Conservation (phyloP, 805 yeast genomes). For the Teunomyces atbi region DNA sequence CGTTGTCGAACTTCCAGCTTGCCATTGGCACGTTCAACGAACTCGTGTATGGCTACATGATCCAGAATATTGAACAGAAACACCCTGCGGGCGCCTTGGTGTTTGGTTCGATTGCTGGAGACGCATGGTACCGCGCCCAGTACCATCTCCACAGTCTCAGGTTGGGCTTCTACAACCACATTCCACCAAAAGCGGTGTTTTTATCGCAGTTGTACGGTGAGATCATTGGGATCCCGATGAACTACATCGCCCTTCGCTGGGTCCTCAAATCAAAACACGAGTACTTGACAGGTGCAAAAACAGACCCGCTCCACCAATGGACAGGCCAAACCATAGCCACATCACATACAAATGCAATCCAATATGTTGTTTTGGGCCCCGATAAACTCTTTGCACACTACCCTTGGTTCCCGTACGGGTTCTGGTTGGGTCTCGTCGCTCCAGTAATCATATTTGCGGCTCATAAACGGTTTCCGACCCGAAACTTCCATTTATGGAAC, state of each 20-base stretch:
- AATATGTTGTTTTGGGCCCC: conserved; percentile 52
- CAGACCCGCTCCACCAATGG: conserved; percentile 52
- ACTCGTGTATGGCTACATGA: conserved; percentile 46
- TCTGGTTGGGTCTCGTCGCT: conserved; percentile 36
- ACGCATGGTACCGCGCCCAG: conserved; percentile 47
- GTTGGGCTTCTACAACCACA: conserved; percentile 52
- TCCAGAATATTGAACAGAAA: conserved; percentile 27
- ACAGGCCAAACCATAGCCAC: conserved; percentile 45
- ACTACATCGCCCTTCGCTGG: conserved; percentile 50
- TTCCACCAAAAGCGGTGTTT: conserved; percentile 52
- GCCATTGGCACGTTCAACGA: conserved; percentile 55
- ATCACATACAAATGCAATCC: conserved; percentile 49
- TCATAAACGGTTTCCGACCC: conserved; percentile 25
- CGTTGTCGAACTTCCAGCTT: conserved; percentile 50
- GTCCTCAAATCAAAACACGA: conserved; percentile 39
- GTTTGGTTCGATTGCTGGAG: conserved; percentile 53
- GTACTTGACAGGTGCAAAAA: conserved; percentile 31
- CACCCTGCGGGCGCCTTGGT: conserved; percentile 51
- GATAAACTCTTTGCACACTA: conserved; percentile 42
- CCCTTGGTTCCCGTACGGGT: conserved; percentile 45
- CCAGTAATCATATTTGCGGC: conserved; percentile 34
- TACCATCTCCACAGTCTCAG: conserved; percentile 37
- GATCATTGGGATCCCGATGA: conserved; percentile 51
- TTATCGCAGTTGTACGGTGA: conserved; percentile 53
- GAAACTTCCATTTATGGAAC: conserved; percentile 40